Conservation (phyloP, 1,284 basidiomycete genomes). For the Chalciporus sp. region DNA sequence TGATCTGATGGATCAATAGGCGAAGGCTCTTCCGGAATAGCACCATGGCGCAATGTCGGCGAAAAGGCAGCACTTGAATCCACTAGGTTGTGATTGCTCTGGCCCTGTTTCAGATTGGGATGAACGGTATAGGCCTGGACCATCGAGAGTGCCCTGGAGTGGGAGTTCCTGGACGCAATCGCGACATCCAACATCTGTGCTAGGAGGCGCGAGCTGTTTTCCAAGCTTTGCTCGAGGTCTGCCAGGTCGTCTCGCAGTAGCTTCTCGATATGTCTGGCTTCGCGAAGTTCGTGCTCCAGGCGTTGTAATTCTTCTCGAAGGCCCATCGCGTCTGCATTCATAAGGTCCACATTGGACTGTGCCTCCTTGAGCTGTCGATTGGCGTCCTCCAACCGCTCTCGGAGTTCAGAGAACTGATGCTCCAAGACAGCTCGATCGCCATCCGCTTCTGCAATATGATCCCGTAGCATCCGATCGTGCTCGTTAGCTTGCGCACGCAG, state of each 20-base stretch:
- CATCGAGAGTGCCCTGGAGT: conserved; percentile 67
- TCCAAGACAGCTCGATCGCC: conserved; percentile 89
- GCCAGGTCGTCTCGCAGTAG: conserved; percentile 65
- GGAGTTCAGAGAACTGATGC: conserved; percentile 80
- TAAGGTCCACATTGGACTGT: conserved; percentile 57
- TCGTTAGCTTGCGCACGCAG: conserved; percentile 75
- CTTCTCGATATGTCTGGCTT: conserved; percentile 61
- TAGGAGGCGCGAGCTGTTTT: conserved; percentile 60
- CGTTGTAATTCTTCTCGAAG: conserved; percentile 74
- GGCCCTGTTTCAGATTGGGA: conserved; percentile 47
- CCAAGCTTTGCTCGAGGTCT: conserved; percentile 64
- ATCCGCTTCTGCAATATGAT: conserved; percentile 89
- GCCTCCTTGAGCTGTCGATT: conserved; percentile 64
- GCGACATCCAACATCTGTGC: conserved; percentile 77
- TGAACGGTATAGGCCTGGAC: conserved; percentile 64
- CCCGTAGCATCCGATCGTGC: conserved; percentile 82
- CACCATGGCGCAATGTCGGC: conserved; percentile 49
- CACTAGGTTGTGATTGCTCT: conserved; percentile 35
- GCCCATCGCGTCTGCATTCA: conserved; percentile 63
- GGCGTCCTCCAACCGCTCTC: conserved; percentile 59
- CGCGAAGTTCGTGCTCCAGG: conserved; percentile 66
- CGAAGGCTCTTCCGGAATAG: conserved; percentile 64
- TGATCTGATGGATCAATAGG: conserved; percentile 78
- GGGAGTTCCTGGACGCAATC: conserved; percentile 70
- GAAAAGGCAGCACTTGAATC: conserved; percentile 47